Percentiles rank a stretch among this genome's conserved stretches.
phyloP scores from a whole-genome alignment of 1,139 yeast species.

The Citeromyces siamensis region DNA sequence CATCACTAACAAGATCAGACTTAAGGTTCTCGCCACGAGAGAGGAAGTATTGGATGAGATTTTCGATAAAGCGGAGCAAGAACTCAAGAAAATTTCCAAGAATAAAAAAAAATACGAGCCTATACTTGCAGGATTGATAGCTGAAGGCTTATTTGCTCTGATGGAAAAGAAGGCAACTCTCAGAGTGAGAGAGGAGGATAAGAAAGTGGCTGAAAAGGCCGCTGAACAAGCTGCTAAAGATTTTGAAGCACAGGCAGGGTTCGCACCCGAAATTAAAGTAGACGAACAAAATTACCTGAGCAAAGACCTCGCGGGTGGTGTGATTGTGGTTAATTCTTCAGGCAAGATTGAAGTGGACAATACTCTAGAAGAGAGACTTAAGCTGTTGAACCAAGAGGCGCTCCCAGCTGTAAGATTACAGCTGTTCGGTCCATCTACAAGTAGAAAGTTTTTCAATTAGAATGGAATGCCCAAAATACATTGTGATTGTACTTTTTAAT shows the following conservation, averaged over 20 bases:
- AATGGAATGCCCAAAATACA: conserved; percentile 3
- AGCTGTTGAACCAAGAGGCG: conserved; percentile 69
- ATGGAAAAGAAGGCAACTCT: conserved; percentile 59
- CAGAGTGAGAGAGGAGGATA: conserved; percentile 61
- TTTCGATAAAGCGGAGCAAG: conserved; percentile 54
- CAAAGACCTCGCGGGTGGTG: conserved; percentile 77
- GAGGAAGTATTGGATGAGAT: conserved; percentile 70
- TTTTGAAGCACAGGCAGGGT: conserved; percentile 47
- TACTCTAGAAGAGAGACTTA: conserved; percentile 89
- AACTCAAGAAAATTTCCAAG: conserved; percentile 44
- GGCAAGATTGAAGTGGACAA: conserved; percentile 87
- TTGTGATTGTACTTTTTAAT: background rate
- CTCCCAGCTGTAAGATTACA: conserved; percentile 90
- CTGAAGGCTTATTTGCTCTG: conserved; percentile 69
- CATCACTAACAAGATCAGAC: conserved; percentile 88
- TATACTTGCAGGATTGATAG: conserved; percentile 64
- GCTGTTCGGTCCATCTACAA: conserved; percentile 74
- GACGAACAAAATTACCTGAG: conserved; percentile 44
- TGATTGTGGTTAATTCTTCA: conserved; percentile 48
- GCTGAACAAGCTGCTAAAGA: conserved; percentile 47
- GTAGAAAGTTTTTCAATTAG: conserved; percentile 88
- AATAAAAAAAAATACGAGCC: conserved; percentile 50
- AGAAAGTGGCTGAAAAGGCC: conserved; percentile 50
- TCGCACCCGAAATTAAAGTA: conserved; percentile 34
- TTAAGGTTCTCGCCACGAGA: conserved; percentile 78